Conservation (phyloP, 2,329 filamentous ascomycete species). For the Paecilomyces sp. region DNA sequence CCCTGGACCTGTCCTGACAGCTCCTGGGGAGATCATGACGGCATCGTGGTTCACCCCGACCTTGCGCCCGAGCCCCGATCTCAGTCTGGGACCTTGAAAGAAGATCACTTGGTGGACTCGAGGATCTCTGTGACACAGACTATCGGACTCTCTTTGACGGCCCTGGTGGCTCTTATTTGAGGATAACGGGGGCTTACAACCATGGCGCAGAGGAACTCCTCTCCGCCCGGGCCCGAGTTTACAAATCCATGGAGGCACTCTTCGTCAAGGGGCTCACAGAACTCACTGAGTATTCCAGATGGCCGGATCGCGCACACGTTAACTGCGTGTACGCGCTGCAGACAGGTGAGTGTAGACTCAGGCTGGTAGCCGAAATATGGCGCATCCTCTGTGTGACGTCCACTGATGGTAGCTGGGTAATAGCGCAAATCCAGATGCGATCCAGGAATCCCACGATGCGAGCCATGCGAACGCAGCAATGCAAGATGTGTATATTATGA, state of each 20-base stretch:
- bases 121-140: neutral
- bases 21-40: conserved; percentile 11
- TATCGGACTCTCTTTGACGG: neutral
- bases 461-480: conserved; percentile 86
- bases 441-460: conserved; percentile 80
- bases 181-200: neutral
- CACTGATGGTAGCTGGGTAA: conserved; percentile 4
- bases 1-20: neutral
- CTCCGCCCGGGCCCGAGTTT: conserved; percentile 13
- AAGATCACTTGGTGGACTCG: neutral
- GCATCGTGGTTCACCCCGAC: conserved; percentile 9
- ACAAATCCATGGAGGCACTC: conserved; percentile 18
- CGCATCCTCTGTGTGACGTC: neutral
- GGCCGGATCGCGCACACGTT: conserved; percentile 40
- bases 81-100: conserved; percentile 5
- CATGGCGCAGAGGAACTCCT: conserved; percentile 14
- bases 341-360: conserved; percentile 35
- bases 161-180: neutral
- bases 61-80: conserved; percentile 7
- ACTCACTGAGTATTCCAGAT: conserved; percentile 25
- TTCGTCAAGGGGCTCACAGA: conserved; percentile 20
- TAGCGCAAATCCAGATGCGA: conserved; percentile 96
- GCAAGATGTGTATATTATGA: conserved; percentile 94
- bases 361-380: neutral
- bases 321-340: conserved; percentile 43